These are phyloP conservation scores for Lanmaoa pseudosensibilis DNA, from an alignment of 768 basidiomycete genomes.

Conservation along the genomic window DNA sequence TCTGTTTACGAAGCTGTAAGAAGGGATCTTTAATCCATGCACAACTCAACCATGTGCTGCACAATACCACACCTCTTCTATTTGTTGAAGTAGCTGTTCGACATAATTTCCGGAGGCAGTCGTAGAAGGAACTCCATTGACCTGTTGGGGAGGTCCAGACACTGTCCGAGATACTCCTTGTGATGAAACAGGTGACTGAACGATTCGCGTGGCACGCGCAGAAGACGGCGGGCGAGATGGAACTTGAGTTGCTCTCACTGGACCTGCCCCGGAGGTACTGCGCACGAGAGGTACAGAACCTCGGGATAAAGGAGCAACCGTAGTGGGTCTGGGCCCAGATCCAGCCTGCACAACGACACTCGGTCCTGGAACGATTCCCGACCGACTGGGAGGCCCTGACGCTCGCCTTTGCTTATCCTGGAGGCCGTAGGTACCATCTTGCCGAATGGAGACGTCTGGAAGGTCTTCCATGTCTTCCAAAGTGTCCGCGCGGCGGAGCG, in stretches of 20 bases:
- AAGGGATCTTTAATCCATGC: conserved; percentile 7
- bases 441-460: conserved; percentile 62
- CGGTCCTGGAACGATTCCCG: conserved; percentile 11
- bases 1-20: conserved; percentile 50
- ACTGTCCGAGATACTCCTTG: conserved; percentile 20
- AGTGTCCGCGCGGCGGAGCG: conserved; percentile 26
- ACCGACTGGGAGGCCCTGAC: conserved; percentile 13
- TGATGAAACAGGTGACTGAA: conserved; percentile 19
- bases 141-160: conserved; percentile 11
- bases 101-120: conserved; percentile 1
- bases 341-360: conserved; percentile 8
- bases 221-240: conserved; percentile 17
- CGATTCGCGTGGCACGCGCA: conserved; percentile 10
- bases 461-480: conserved; percentile 49
- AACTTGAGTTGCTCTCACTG: conserved; percentile 5
- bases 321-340: conserved; percentile 7
- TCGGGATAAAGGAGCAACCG: conserved; percentile 13
- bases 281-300: conserved; percentile 13
- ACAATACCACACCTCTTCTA: conserved; percentile 47
- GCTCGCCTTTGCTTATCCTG: conserved; percentile 23
- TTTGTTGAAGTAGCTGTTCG: conserved; percentile 33
- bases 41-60: conserved; percentile 3
- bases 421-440: conserved; percentile 57
- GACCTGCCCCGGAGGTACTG: conserved; percentile 10
- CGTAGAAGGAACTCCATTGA: conserved; percentile 4